Percentiles rank a stretch among this genome's conserved stretches.
phyloP scores from a whole-genome alignment of 2,329 filamentous ascomycete genomes.

The Scedosporium boydii region DNA sequence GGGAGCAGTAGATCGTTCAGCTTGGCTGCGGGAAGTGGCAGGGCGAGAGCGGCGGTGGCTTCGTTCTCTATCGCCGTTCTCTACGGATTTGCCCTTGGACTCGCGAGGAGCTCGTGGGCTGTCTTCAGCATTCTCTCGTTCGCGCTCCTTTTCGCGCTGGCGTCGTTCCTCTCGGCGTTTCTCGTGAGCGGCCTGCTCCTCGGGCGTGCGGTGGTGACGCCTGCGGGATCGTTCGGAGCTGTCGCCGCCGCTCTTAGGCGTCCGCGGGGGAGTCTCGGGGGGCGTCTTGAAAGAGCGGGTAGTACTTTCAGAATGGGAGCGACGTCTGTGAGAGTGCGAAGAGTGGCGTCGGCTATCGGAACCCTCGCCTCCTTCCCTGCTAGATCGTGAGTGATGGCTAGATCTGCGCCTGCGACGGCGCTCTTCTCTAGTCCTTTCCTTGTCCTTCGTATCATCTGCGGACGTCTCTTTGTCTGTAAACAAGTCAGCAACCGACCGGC shows the following conservation, averaged over 20 bases:
- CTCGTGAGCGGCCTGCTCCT: slow-evolving; percentile 42
- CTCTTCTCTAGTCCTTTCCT: slow-evolving; percentile 13
- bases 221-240: slow-evolving; percentile 4
- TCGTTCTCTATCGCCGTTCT: neutral
- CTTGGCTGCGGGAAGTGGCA: neutral
- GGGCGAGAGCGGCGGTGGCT: slow-evolving; percentile 1
- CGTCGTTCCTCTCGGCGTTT: slow-evolving; percentile 38
- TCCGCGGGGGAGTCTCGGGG: slow-evolving; percentile 2
- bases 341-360: slow-evolving; percentile 7
- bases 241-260: slow-evolving; percentile 8
- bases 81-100: neutral
- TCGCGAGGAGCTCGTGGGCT: neutral
- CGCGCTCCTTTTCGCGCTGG: slow-evolving; percentile 5
- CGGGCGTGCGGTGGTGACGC: slow-evolving; percentile 29
- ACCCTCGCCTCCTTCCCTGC: slow-evolving; percentile 6
- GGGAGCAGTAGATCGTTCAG: neutral
- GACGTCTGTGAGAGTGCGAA: slow-evolving; percentile 1
- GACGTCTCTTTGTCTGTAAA: slow-evolving; percentile 34
- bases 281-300: slow-evolving; percentile 17
- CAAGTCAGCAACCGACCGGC: slow-evolving; percentile 44
- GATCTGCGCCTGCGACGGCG: slow-evolving; percentile 2
- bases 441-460: slow-evolving; percentile 24
- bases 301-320: slow-evolving; percentile 15
- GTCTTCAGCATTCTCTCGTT: neutral
- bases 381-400: slow-evolving; percentile 3